Percentiles rank a stretch among this genome's conserved stretches.
These are phyloP conservation scores for Exophiala calicioides DNA, from an alignment of 2,329 filamentous ascomycete genomes.

Conservation along the genomic window DNA sequence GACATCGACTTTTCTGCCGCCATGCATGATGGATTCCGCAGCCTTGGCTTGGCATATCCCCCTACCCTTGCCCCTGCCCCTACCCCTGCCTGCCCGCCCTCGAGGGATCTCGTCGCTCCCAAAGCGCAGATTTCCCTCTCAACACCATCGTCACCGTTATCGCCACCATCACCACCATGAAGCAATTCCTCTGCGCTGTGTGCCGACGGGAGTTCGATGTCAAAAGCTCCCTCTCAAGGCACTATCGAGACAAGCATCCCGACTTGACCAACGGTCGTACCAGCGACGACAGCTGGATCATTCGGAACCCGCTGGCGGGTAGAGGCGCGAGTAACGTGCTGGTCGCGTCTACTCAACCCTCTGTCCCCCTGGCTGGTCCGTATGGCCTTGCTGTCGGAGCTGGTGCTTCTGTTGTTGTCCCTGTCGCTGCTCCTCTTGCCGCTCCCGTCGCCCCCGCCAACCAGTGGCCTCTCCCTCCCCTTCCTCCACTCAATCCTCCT, in stretches of 20 bases:
- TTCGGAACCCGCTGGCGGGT: not conserved
- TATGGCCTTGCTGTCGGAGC: not conserved
- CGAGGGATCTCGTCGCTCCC: no score
- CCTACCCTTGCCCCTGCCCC: no score
- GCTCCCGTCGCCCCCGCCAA: not conserved
- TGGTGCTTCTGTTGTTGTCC: conserved; percentile 29
- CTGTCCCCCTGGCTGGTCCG: not conserved
- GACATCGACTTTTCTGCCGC: conserved; percentile 4
- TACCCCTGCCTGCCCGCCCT: no score
- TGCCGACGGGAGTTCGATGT: conserved; percentile 4
- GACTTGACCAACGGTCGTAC: not conserved
- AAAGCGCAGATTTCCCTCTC: no score
- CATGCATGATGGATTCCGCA: not conserved
- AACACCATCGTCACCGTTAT: no score
- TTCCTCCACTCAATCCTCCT: not conserved
- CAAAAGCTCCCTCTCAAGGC: conserved; percentile 7
- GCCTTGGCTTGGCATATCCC: not conserved
- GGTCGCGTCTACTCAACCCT: conserved; percentile 1
- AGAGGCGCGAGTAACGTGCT: not conserved
- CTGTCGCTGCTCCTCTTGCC: conserved; percentile 31
- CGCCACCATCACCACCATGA: conserved; percentile 1
- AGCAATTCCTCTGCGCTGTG: conserved; percentile 1
- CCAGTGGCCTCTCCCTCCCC: not conserved
- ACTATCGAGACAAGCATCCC: conserved; percentile 10
- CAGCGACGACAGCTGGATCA: conserved; percentile 1